A percentile compares a stretch with the other conserved stretches of the same genome.
Evolutionary conservation across 192 early-diverging fungal genomes (phyloP).

Genomic region (Obelidium mucronatum): DNA sequence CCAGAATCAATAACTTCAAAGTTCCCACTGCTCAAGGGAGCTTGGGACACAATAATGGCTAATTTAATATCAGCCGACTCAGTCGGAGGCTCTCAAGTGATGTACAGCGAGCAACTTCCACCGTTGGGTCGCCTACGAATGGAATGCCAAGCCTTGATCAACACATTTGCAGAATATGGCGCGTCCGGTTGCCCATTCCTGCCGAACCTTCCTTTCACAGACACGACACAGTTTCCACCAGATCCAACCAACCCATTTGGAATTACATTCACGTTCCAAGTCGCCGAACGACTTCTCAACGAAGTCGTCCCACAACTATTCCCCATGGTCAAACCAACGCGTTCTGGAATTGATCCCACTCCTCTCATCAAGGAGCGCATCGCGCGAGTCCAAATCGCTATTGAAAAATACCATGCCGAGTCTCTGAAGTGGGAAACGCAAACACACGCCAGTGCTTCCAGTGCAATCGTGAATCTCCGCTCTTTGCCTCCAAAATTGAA

Average conservation of each 20-base stretch:
- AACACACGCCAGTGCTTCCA: constrained; percentile 77
- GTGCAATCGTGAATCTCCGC: constrained; percentile 81
- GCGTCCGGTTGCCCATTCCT: constrained; percentile 59
- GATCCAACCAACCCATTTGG: constrained; percentile 48
- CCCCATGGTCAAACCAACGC: constrained; percentile 27
- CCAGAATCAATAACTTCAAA: constrained; percentile 35
- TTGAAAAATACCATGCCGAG: constrained; percentile 63
- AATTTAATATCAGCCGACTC: constrained; percentile 61
- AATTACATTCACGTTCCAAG: constrained; percentile 41
- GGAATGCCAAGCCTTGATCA: constrained; percentile 72
- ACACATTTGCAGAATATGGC: constrained; percentile 63
- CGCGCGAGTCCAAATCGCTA: constrained; percentile 67
- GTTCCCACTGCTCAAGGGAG: constrained; percentile 53
- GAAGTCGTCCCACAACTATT: constrained; percentile 49
- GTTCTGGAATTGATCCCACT: background rate
- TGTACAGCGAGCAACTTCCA: constrained; percentile 70
- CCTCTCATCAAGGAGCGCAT: constrained; percentile 59
- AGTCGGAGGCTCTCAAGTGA: constrained; percentile 56
- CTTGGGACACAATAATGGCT: constrained; percentile 64
- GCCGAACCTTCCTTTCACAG: constrained; percentile 53
- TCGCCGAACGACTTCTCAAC: constrained; percentile 46
- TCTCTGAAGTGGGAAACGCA: constrained; percentile 67
- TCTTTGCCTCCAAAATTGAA: constrained; percentile 83
- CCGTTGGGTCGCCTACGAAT: constrained; percentile 69
- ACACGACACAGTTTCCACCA: constrained; percentile 24